Conservation (phyloP, 1,139 yeast genomes). For the Hyphopichia fennica region DNA sequence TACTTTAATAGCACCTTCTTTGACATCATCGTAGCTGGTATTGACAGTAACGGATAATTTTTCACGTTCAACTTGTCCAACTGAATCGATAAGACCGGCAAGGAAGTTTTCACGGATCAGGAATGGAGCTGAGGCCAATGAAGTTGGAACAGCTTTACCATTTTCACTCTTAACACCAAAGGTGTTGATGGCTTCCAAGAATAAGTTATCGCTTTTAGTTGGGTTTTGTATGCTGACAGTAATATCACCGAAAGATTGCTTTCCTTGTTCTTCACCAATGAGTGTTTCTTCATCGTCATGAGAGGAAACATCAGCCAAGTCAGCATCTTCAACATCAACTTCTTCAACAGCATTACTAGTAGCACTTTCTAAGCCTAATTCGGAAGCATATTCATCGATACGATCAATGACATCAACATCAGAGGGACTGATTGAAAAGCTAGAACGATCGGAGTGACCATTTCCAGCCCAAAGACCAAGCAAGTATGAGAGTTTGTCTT, state of each 20-base stretch:
- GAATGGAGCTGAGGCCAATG: constrained; percentile 17
- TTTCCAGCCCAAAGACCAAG: constrained; percentile 26
- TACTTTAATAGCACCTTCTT: constrained; percentile 29
- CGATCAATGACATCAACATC: constrained; percentile 16
- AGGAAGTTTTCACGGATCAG: constrained; percentile 36
- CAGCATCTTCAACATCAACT: constrained; percentile 5
- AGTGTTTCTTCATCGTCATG: constrained; percentile 1
- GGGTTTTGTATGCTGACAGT: constrained; percentile 1
- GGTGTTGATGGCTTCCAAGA: constrained; percentile 7
- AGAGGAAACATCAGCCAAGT: neutral
- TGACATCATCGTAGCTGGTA: constrained; percentile 25
- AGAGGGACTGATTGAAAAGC: constrained; percentile 22
- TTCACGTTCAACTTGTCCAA: constrained; percentile 26
- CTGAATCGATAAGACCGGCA: constrained; percentile 42
- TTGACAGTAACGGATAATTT: constrained; percentile 21
- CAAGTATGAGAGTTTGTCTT: constrained; percentile 28
- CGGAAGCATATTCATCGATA: constrained; percentile 14
- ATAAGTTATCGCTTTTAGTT: constrained; percentile 4
- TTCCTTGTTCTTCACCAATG: constrained; percentile 2
- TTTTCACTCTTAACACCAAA: constrained; percentile 4
- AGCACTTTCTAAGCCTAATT: constrained; percentile 15
- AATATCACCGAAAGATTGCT: constrained; percentile 2
- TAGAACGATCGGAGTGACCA: constrained; percentile 13
- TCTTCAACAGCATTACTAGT: neutral
- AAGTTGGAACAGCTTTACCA: constrained; percentile 14